Evolutionary conservation across 192 early-diverging fungal genomes (phyloP).

Genomic region (Linnemannia schmuckeri): DNA sequence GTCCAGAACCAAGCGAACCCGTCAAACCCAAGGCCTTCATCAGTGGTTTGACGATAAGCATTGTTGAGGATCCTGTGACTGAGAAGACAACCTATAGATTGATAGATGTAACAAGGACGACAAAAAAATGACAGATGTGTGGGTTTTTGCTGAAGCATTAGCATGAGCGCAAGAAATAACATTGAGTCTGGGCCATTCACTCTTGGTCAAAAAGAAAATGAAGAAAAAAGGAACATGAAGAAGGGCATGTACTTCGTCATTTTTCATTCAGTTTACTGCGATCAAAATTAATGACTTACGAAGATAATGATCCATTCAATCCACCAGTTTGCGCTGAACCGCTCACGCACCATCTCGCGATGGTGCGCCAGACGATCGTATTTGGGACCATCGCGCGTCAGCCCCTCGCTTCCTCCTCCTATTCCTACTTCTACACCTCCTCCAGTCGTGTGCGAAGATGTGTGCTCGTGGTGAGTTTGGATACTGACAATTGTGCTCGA

Average conservation of each 20-base stretch:
- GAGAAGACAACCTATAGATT: constrained; percentile 35
- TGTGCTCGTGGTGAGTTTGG: background rate
- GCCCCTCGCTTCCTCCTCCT: background rate
- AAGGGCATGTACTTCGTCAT: background rate
- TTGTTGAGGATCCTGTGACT: constrained; percentile 49
- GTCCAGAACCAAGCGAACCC: constrained; percentile 28
- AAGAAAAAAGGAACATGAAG: background rate
- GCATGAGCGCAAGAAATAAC: too few relatives aligned
- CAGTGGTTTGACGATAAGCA: constrained; percentile 46
- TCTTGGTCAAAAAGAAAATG: background rate
- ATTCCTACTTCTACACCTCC: background rate
- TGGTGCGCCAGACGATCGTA: constrained; percentile 41
- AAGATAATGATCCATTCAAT: constrained; percentile 51
- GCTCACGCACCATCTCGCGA: constrained; percentile 42
- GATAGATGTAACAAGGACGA: background rate
- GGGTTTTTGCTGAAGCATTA: too few relatives aligned
- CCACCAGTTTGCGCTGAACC: constrained; percentile 55
- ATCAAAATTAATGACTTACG: constrained; percentile 12
- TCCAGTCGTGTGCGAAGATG: background rate
- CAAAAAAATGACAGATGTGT: too few relatives aligned
- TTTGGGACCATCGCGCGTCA: background rate
- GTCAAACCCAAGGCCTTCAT: constrained; percentile 30
- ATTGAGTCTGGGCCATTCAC: too few relatives aligned
- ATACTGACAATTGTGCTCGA: constrained; percentile 13
- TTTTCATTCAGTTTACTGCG: background rate